Evolutionary conservation across 2,329 filamentous ascomycete genomes (phyloP), one percentile per base, ranked within the genome.

Genomic region (Byssothecium circinans): DNA sequence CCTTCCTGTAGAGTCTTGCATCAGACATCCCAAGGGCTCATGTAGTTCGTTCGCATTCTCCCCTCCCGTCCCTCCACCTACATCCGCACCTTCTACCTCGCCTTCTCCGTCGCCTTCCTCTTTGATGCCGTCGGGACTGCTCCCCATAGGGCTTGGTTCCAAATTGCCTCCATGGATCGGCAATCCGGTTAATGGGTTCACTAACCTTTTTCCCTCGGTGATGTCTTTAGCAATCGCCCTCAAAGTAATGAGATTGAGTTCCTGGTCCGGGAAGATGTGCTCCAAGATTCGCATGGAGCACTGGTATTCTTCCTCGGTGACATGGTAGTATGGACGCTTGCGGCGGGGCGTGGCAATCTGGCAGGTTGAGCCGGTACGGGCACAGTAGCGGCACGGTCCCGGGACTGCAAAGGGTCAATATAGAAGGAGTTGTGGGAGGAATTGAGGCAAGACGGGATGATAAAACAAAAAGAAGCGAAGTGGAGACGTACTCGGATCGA

Each of bases 271-370:
- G 36, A 70, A 70, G 50, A 70, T 67, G 43, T 68, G 59, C 41
- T 69, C 65, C 7, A 71, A 54, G 38, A 71, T 71, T 22, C 64
- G 61, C 60, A 69, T 66, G 2, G 67, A 64, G 36, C 68, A 67
- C 43, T 69, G 66, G 32, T 71, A 71, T 46, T 71, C 68, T 41
- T 71, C 68, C 45, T 71, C 68, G 19, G 68, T 70, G 19, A 71
- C 68, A 62, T 71, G 68, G 48, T 71, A 71, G 49, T 69, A 71
- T 6, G 68, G 68, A 8, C 68, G 57, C 44, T 70, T 71, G 27
- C 65, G 52, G 35, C 68, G 60, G 36, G 67, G 67, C 19, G 66
- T 69, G 36, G 65, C 67, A 14, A 67, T 70, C 38, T 65, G 62
- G 47, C 68, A 71, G 5, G 57, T 49, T 7, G 67, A 63, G 35